Base-by-base conservation (phyloP, 176 grass and related monocot genomes). In the Oryza coarctata region DNA sequence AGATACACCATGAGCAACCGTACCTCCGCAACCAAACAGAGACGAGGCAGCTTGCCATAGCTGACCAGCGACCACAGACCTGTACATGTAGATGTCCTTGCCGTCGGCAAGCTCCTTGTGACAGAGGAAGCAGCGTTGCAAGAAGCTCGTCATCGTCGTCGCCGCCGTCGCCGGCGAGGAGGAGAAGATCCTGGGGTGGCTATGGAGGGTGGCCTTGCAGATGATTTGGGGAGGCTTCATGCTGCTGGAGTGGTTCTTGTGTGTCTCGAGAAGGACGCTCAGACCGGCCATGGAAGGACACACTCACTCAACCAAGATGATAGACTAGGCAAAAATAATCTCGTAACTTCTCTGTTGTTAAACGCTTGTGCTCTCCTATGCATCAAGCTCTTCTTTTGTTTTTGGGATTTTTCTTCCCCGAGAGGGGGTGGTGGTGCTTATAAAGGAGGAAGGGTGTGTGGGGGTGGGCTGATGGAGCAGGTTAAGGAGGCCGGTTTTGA, bases 21-120 rank as follows among this genome's bases (percentile, higher is more conserved):
- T 13, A 33, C 32, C 78, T 43, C 3, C 7, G 70, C 33, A 14
- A 62, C 3, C 9, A 20, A 50, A 4, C 47, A 50, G 4, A 50
- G 5, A 50, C 15, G 17, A 20, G 17, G 17, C 20, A 58, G 55
- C 18, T 23, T 60, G 22, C n/a, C n/a, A 25, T 60, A n/a, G n/a
- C 2, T 60, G 55, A 14, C 4, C 1, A 23, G 9, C 32, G 4
- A 1, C 1, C 32, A 33, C 32, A 5, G 63, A 92, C 90, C 87
- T 92, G 80, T 92, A 92, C 90, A 92, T 92, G 87, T 87, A 89
- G 65, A 92, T 92, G 87, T 92, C 87, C 49, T 28, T 86, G 70
- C 73, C 84, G 43, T 81, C 83, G 44, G 61, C 64, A 22, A 92
- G 87, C 71, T 86, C 84, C 73, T 28, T 84, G 35, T 43, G 65